A percentile compares a stretch with the other conserved stretches of the same genome.
Evolutionary conservation across 177 flowering plant species (phyloP).

Genomic region (Vitis hybrid): DNA sequence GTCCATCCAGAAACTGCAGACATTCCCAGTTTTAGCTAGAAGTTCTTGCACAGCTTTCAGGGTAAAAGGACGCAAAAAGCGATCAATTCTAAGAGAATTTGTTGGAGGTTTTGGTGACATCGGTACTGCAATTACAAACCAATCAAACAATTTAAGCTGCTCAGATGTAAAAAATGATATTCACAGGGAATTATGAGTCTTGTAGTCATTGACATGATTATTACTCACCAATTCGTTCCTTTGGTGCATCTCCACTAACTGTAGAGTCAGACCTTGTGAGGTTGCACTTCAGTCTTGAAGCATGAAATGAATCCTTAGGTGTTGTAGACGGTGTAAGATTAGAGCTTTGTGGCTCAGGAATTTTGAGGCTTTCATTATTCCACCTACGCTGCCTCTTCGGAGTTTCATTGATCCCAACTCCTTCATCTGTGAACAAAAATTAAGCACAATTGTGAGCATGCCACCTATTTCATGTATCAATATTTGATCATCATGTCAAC

Average conservation of each 20-base stretch:
- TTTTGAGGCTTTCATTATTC: conserved; percentile 56
- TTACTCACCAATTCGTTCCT: conserved; percentile 82
- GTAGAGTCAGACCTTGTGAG: conserved; percentile 58
- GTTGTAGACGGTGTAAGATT: conserved; percentile 36
- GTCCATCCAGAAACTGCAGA: conserved; percentile 94
- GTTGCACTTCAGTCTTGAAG: conserved; percentile 34
- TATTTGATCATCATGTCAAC: no score
- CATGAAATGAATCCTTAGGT: conserved; percentile 36
- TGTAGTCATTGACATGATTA: not conserved
- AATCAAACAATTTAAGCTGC: not conserved
- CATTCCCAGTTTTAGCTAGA: conserved; percentile 77
- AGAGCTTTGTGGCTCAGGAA: conserved; percentile 44
- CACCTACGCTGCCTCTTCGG: conserved; percentile 79
- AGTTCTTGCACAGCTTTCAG: conserved; percentile 94
- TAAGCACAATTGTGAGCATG: not conserved
- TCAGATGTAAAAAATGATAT: not conserved
- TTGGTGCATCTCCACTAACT: conserved; percentile 52
- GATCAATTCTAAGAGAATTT: conserved; percentile 79
- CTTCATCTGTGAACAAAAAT: conserved; percentile 40
- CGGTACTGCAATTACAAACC: conserved; percentile 58
- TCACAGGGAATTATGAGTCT: not conserved
- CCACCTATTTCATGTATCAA: not conserved
- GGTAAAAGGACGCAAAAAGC: conserved; percentile 93
- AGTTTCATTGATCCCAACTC: conserved; percentile 47
- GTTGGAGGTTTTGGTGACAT: conserved; percentile 72